Conservation (phyloP, 2,329 filamentous ascomycete genomes). For the Pseudogymnoascus sp. region DNA sequence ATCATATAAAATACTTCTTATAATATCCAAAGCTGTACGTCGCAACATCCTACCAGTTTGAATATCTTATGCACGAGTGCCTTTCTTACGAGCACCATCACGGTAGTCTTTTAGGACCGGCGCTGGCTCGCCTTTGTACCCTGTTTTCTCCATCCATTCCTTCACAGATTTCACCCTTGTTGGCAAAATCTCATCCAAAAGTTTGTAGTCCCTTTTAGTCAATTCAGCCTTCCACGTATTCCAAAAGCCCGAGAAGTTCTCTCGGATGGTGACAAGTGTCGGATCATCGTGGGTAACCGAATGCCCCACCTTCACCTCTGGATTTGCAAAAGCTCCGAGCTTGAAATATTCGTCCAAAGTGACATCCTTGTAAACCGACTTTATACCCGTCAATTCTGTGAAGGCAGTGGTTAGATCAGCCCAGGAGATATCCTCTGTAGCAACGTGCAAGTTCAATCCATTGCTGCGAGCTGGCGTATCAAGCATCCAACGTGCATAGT, state of each 20-base stretch:
- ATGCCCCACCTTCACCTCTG: slow-evolving; percentile 18
- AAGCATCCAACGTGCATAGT: slow-evolving; percentile 24
- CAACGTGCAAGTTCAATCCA: slow-evolving; percentile 22
- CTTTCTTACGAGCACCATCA: not conserved
- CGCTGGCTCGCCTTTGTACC: not conserved
- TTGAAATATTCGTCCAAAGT: slow-evolving; percentile 18
- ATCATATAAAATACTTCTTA: not conserved
- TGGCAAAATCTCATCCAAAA: slow-evolving; percentile 21
- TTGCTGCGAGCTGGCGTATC: slow-evolving; percentile 19
- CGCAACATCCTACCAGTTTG: not conserved
- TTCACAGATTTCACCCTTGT: slow-evolving; percentile 17
- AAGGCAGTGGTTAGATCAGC: slow-evolving; percentile 15
- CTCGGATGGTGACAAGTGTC: slow-evolving; percentile 16
- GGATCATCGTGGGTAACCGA: slow-evolving; percentile 14
- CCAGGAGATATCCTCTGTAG: slow-evolving; percentile 21
- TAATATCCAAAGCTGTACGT: not conserved
- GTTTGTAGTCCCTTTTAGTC: slow-evolving; percentile 16
- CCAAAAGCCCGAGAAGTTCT: slow-evolving; percentile 22
- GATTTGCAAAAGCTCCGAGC: slow-evolving; percentile 11
- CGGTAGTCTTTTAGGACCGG: not conserved
- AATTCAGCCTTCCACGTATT: slow-evolving; percentile 18
- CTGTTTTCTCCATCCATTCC: slow-evolving; percentile 17
- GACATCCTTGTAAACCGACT: slow-evolving; percentile 17
- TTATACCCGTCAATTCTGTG: slow-evolving; percentile 16
- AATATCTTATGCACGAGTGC: not conserved